Evolutionary conservation across 2,329 filamentous ascomycete genomes (phyloP).

Genomic region (Diaporthe eres): DNA sequence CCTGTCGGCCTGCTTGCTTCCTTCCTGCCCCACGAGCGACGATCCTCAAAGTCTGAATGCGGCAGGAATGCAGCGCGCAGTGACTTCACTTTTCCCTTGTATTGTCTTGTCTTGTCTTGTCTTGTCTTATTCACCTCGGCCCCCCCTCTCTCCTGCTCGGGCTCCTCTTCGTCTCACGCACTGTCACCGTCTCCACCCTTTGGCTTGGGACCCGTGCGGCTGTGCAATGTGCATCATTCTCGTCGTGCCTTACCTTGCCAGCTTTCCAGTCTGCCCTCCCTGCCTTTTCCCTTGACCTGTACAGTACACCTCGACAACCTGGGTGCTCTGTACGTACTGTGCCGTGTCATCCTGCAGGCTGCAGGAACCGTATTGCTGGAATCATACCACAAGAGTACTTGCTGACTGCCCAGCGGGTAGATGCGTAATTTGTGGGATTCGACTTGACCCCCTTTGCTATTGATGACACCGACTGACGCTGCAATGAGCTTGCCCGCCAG

Average conservation of each 20-base stretch:
- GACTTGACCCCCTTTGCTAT: background rate
- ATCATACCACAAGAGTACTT: constrained; percentile 8
- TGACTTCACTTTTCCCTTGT: constrained; percentile 27
- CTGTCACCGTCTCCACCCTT: constrained; percentile 5
- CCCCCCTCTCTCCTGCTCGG: background rate
- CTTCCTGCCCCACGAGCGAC: constrained; percentile 28
- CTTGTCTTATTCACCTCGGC: constrained; percentile 21
- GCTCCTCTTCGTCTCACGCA: background rate
- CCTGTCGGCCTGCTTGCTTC: constrained; percentile 8
- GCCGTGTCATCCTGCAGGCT: constrained; percentile 16
- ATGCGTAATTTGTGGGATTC: background rate
- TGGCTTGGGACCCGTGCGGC: constrained; percentile 22
- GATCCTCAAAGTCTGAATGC: constrained; percentile 31
- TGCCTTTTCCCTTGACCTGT: background rate
- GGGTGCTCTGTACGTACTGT: background rate
- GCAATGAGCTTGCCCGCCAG: background rate
- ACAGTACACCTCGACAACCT: background rate
- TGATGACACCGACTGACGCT: background rate
- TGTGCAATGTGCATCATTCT: constrained; percentile 30
- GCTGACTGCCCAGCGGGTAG: background rate
- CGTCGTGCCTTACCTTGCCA: background rate
- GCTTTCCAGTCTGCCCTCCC: background rate
- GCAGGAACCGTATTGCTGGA: constrained; percentile 28
- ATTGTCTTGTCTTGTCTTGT: constrained; percentile 14
- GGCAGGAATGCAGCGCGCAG: constrained; percentile 16